A percentile compares a stretch with the other conserved stretches of the same genome.
Evolutionary conservation across 1,284 basidiomycete species (phyloP).

Genomic region (Ustilago esculenta): DNA sequence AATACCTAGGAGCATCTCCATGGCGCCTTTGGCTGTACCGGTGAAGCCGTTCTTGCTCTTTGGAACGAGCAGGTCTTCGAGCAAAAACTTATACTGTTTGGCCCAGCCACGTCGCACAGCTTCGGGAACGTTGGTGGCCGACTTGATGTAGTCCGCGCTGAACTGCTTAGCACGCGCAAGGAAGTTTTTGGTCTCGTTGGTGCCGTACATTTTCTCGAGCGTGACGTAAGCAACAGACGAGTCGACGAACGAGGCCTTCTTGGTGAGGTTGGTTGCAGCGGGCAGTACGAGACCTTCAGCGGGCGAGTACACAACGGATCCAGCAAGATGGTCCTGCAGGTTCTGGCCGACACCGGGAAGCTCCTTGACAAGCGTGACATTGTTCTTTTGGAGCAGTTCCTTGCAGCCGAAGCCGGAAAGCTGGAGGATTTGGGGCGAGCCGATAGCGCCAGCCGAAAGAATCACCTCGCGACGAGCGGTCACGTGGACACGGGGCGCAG

Average conservation of each 20-base stretch:
- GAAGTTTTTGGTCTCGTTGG: constrained; percentile 37
- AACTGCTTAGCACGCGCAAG: constrained; percentile 31
- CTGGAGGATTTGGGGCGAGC: constrained; percentile 71
- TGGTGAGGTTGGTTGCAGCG: constrained; percentile 27
- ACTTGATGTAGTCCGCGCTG: constrained; percentile 33
- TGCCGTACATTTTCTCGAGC: constrained; percentile 49
- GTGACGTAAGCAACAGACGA: constrained; percentile 54
- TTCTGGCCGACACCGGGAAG: constrained; percentile 72
- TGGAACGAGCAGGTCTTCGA: constrained; percentile 31
- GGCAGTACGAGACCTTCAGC: constrained; percentile 29
- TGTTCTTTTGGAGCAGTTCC: constrained; percentile 68
- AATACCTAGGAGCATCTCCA: constrained; percentile 59
- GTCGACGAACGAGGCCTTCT: constrained; percentile 55
- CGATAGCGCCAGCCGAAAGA: constrained; percentile 65
- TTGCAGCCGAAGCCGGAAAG: constrained; percentile 71
- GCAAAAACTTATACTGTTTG: constrained; percentile 46
- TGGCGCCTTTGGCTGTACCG: constrained; percentile 29
- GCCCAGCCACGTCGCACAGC: constrained; percentile 43
- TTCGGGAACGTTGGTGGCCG: constrained; percentile 37
- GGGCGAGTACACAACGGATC: constrained; percentile 40
- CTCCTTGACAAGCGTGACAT: constrained; percentile 68
- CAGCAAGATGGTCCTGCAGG: constrained; percentile 70
- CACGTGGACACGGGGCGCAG: constrained; percentile 36
- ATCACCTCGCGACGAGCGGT: constrained; percentile 61
- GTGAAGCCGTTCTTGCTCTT: constrained; percentile 35